Evolutionary conservation across 768 basidiomycete species (phyloP), one percentile per base, ranked within the genome.

Genomic region (Trametes meyenii): DNA sequence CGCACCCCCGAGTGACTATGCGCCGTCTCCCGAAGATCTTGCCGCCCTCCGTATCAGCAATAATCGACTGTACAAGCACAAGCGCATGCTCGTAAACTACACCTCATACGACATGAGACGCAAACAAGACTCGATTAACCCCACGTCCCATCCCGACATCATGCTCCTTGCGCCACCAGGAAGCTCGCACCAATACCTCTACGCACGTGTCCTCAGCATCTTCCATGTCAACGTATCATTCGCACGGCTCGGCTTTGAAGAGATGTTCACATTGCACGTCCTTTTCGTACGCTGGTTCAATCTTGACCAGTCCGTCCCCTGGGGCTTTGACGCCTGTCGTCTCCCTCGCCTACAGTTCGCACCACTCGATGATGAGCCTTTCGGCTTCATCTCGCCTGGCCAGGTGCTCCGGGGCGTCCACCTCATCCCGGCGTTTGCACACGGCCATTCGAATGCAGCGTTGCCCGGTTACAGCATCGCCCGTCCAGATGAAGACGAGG

Each of bases 381-480:
- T 81, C 56, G 77, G 81, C 0, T 83, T 84, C 46, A 26, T 83
- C 1, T 73, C 83, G 59, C 83, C 82, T 0, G 58, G 61, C 0
- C 62, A 68, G 0, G 73, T 84, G 6, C 68, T 84, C 21, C 68
- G 75, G 0, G 76, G 69, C 0, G 70, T 63, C 1, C 81, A 84
- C 61, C 56, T 83, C 2, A 74, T 82, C 13, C 81, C 80, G 0
- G 77, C 67, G 0, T 82, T 80, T 50, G 24, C 38, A 16, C 63
- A 70, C 44, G 72, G 71, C 2, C 29, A 8, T 33, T 33, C 29
- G 29, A 33, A 33, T 33, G 29, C 29, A 8, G 29, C 29, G 4
- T 8, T 33, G 29, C 29, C 29, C 29, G 29, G 29, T 8, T 33
- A 33, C 8, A 33, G 29, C 29, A 33, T 33, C 3, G 29, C 29